Percentiles rank a stretch among this genome's conserved stretches.
phyloP scores from a whole-genome alignment of 805 yeast genomes.

The Candida andamanensis region DNA sequence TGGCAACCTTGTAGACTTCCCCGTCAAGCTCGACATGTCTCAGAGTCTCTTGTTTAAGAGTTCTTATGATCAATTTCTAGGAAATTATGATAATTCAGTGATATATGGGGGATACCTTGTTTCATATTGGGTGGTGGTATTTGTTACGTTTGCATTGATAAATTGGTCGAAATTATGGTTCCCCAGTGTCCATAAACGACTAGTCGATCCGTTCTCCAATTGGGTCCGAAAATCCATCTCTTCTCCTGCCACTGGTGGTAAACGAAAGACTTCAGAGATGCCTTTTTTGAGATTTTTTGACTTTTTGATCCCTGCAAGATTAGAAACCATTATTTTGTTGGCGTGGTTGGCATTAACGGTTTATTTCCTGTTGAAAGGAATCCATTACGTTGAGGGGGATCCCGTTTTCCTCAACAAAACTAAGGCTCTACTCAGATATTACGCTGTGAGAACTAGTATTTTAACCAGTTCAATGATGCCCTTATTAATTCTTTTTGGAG shows the following conservation, averaged over 20 bases:
- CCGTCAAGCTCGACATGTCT: conserved; percentile 22
- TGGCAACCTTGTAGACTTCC: conserved; percentile 14
- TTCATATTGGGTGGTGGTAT: conserved; percentile 27
- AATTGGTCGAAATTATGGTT: conserved; percentile 30
- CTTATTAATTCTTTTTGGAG: conserved; percentile 28
- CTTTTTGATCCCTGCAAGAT: conserved; percentile 37
- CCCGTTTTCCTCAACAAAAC: conserved; percentile 30
- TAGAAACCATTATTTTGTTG: conserved; percentile 28
- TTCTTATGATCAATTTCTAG: conserved; percentile 34
- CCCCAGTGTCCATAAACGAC: conserved; percentile 15
- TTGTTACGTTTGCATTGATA: conserved; percentile 18
- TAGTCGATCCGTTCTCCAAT: conserved; percentile 27
- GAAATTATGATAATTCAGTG: conserved; percentile 41
- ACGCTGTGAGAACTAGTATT: conserved; percentile 36
- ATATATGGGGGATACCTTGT: conserved; percentile 34
- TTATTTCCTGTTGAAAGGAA: conserved; percentile 18
- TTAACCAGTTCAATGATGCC: conserved; percentile 27
- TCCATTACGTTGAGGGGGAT: conserved; percentile 24
- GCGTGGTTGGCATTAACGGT: conserved; percentile 27
- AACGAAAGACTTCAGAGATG: conserved; percentile 22
- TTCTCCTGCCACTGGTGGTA: conserved; percentile 35
- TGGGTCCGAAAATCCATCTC: conserved; percentile 28
- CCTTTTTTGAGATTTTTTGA: conserved; percentile 18
- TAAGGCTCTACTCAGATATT: conserved; percentile 34
- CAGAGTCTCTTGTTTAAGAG: conserved; percentile 15